Evolutionary conservation across 2,329 filamentous ascomycete species (phyloP).

Genomic region (Cladosporium sp.): DNA sequence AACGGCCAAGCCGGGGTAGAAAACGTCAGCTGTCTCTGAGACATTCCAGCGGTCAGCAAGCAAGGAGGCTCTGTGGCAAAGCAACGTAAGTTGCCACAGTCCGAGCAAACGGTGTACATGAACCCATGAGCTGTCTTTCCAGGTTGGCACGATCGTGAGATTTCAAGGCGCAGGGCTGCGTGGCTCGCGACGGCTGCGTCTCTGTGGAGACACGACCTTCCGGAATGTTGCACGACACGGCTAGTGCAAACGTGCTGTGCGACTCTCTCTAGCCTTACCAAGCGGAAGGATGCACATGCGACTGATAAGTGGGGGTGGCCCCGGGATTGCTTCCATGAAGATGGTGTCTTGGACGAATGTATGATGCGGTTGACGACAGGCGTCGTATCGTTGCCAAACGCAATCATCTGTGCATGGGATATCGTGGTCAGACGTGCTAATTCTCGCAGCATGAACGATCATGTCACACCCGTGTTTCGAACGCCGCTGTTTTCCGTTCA

Average conservation of each 20-base stretch:
- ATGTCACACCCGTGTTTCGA: conserved; percentile 8
- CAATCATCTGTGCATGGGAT: neutral
- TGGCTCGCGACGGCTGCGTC: conserved; percentile 19
- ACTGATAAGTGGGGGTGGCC: neutral
- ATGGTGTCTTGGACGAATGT: conserved; percentile 2
- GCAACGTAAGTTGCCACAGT: conserved; percentile 27
- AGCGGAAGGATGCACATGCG: conserved; percentile 1
- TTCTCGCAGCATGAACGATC: neutral
- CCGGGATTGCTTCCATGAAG: neutral
- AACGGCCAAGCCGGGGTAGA: conserved; percentile 25
- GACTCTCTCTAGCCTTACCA: conserved; percentile 15
- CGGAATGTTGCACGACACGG: conserved; percentile 22
- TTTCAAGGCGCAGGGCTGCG: conserved; percentile 5
- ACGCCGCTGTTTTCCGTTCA: conserved; percentile 1
- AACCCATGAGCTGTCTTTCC: conserved; percentile 9
- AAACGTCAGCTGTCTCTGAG: conserved; percentile 27
- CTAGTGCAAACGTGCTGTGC: conserved; percentile 24
- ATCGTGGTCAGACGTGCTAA: neutral
- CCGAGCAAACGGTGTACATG: conserved; percentile 25
- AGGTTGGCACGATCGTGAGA: conserved; percentile 8
- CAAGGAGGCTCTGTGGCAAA: conserved; percentile 26
- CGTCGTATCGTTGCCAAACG: neutral
- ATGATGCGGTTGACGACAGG: neutral
- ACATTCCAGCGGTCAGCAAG: conserved; percentile 31
- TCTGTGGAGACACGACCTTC: conserved; percentile 24